These are phyloP conservation scores for Fonsecaea nubica DNA, from an alignment of 2,329 filamentous ascomycete species.

Conservation along the genomic window DNA sequence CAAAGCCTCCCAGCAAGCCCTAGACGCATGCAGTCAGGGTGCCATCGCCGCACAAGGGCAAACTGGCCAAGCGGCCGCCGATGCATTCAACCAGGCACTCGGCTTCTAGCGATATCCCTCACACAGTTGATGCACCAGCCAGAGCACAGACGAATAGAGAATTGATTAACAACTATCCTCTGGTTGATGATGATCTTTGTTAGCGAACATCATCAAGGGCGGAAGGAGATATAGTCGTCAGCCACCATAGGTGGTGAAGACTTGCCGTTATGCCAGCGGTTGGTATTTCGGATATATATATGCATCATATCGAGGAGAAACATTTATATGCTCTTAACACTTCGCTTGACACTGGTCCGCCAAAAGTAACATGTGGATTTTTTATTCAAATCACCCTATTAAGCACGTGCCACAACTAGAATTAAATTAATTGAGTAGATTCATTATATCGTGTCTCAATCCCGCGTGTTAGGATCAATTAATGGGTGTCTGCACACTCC, in stretches of 20 bases:
- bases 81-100: slow-evolving; percentile 27
- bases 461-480: too few species aligned
- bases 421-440: background rate
- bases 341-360: background rate
- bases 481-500: background rate
- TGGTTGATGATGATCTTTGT: too few species aligned
- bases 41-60: slow-evolving; percentile 20
- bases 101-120: slow-evolving; percentile 9
- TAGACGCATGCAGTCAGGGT: slow-evolving; percentile 25
- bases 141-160: background rate
- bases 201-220: background rate
- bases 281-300: background rate
- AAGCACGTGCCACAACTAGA: background rate
- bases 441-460: background rate
- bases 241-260: background rate
- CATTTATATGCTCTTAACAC: background rate
- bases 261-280: background rate
- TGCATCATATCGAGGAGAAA: background rate
- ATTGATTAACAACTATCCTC: background rate
- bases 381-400: background rate
- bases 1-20: slow-evolving; percentile 42
- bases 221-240: background rate
- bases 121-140: background rate
- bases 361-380: background rate
- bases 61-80: slow-evolving; percentile 32